Percentiles rank a stretch among this genome's conserved stretches.
phyloP scores from a whole-genome alignment of 2,329 filamentous ascomycete species.

The Westerdykella sp. region DNA sequence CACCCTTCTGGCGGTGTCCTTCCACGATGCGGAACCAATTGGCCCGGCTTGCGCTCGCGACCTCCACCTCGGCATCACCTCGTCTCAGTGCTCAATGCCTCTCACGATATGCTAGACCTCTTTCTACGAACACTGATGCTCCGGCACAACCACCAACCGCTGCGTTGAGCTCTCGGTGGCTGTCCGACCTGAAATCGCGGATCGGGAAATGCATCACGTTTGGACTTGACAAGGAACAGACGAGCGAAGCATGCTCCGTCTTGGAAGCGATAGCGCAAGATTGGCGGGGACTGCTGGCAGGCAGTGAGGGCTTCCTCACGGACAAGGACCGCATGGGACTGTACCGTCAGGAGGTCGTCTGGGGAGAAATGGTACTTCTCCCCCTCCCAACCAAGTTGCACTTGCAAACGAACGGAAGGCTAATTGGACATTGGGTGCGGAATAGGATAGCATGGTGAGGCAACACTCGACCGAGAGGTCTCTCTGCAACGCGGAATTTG shows the following conservation, averaged over 20 bases:
- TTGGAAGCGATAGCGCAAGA: constrained; percentile 55
- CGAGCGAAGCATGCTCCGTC: constrained; percentile 53
- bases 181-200: constrained; percentile 59
- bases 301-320: constrained; percentile 69
- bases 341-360: constrained; percentile 62
- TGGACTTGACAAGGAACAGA: constrained; percentile 56
- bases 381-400: constrained; percentile 5
- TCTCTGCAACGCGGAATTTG: constrained; percentile 3
- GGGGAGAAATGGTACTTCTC: constrained; percentile 74
- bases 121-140: constrained; percentile 9
- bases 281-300: constrained; percentile 67
- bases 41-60: constrained; percentile 10
- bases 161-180: constrained; percentile 55
- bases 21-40: constrained; percentile 14
- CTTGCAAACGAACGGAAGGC: constrained; percentile 4
- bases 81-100: constrained; percentile 3
- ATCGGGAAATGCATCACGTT: constrained; percentile 72
- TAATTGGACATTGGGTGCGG: constrained; percentile 17
- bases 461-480: constrained; percentile 8
- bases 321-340: constrained; percentile 56
- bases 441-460: constrained; percentile 51
- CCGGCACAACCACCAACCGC: constrained; percentile 17
- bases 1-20: neutral
- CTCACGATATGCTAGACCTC: constrained; percentile 6
- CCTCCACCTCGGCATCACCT: constrained; percentile 3